Base-by-base conservation (phyloP, 805 yeast genomes). In the Candida ulmi region DNA sequence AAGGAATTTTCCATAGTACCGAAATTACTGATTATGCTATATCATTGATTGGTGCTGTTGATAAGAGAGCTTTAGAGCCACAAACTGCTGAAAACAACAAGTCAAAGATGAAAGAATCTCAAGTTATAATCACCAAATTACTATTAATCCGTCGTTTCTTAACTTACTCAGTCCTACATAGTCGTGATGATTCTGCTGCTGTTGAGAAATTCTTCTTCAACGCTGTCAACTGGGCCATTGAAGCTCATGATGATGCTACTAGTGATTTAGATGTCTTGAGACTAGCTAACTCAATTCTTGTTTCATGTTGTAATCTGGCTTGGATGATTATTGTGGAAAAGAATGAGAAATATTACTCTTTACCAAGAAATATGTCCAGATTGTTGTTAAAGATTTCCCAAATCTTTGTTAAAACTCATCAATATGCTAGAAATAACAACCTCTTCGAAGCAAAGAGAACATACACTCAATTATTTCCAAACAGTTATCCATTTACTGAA, bases 381-480 rank as follows among this genome's bases (percentile, higher is more conserved):
- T 57, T 76, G 28, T 51, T 82, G 32, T 83, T 87, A 13, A 67
- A 73, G 0, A 54, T 82, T 30, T 63, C 80, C 28, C 57, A 66
- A 35, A 61, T 76, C 3, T 73, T 83, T 45, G 62, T 71, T 44
- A 71, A 68, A 50, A 71, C 74, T 52, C 71, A 78, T 61, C 72
- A 71, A 49, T 69, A 57, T 65, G 78, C 55, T 58, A 56, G 65
- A 43, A 55, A 48, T 15, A 46, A 51, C 19, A 54, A 51, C 12
- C 64, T 67, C 38, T 74, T 75, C 60, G 71, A 69, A 42, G 74
- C 79, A 27, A 79, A 74, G 60, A 72, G 87, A 62, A 71, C 78
- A 0, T 83, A 80, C 53, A 80, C 87, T 0, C 70, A 68, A 21
- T 61, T 86, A 30, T 88, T 87, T 65, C 95, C 93, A 8, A 67